A percentile compares a stretch with the other conserved stretches of the same genome.
Evolutionary conservation across 23 red algal species (phyloP).

Genomic region (Gracilaria caudata): DNA sequence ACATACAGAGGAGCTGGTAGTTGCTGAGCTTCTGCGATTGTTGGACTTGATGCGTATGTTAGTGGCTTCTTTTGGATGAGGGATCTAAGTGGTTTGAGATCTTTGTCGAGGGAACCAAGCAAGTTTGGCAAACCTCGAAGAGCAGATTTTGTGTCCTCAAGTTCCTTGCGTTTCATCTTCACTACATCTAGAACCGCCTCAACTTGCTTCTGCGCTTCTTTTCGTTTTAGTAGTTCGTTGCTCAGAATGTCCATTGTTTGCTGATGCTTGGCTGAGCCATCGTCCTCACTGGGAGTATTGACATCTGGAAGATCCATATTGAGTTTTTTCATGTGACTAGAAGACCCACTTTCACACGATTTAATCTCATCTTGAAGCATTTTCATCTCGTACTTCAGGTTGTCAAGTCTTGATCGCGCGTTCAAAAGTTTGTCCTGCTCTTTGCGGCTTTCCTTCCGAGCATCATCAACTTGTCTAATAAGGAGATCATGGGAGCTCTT

Average conservation of each 20-base stretch:
- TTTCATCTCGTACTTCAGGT: constrained; percentile 41
- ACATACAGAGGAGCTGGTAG: constrained; percentile 79
- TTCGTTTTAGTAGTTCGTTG: constrained; percentile 39
- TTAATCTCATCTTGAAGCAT: constrained; percentile 45
- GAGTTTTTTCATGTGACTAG: constrained; percentile 1
- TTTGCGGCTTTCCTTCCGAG: constrained; percentile 25
- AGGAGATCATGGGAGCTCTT: constrained; percentile 34
- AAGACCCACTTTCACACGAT: neutral
- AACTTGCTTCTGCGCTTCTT: constrained; percentile 22
- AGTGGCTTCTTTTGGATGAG: constrained; percentile 6
- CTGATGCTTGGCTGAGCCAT: neutral
- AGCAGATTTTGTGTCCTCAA: constrained; percentile 6
- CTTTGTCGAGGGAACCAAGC: constrained; percentile 22
- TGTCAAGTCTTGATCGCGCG: constrained; percentile 35
- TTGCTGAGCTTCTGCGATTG: constrained; percentile 36
- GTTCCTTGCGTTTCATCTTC: constrained; percentile 12
- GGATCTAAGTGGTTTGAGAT: constrained; percentile 28
- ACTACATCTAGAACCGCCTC: constrained; percentile 13
- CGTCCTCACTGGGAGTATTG: constrained; percentile 7
- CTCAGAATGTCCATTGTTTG: constrained; percentile 19
- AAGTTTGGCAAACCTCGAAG: constrained; percentile 22
- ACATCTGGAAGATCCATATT: neutral
- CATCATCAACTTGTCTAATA: constrained; percentile 18
- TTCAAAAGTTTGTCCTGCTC: constrained; percentile 37
- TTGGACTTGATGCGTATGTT: neutral